phyloP scores from a whole-genome alignment of 1,284 basidiomycete genomes.

The Heterobasidion parviporum region DNA sequence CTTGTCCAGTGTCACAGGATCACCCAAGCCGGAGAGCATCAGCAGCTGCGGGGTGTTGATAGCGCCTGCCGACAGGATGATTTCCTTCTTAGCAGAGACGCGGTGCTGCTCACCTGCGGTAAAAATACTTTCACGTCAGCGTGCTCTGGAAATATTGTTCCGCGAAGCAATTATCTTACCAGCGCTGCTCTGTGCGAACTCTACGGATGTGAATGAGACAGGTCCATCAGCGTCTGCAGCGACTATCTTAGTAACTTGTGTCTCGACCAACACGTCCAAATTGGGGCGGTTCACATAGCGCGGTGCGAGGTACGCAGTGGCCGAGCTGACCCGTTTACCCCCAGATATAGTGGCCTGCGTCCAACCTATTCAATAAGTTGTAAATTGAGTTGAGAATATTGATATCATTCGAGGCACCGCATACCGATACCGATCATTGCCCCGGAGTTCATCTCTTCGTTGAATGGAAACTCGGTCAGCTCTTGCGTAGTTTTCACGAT shows the following conservation, averaged over 20 bases:
- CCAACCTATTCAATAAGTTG: conserved; percentile 21
- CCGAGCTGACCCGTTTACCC: conserved; percentile 25
- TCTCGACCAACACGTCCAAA: conserved; percentile 24
- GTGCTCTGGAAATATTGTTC: background rate
- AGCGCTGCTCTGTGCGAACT: conserved; percentile 5
- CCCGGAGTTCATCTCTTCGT: conserved; percentile 26
- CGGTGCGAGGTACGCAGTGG: conserved; percentile 28
- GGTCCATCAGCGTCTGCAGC: background rate
- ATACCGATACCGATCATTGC: conserved; percentile 27
- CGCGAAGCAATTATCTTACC: conserved; percentile 4
- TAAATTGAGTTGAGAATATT: background rate
- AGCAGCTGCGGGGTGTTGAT: conserved; percentile 7
- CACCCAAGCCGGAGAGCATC: conserved; percentile 29
- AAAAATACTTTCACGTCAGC: too few relatives aligned
- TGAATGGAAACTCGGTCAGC: conserved; percentile 19
- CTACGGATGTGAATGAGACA: conserved; percentile 7
- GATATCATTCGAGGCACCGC: conserved; percentile 1
- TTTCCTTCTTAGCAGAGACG: conserved; percentile 16
- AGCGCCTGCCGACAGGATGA: conserved; percentile 19
- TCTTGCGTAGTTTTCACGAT: conserved; percentile 16
- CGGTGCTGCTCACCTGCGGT: conserved; percentile 7
- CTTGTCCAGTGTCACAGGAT: conserved; percentile 15
- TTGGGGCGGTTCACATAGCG: conserved; percentile 19
- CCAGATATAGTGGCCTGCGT: conserved; percentile 21
- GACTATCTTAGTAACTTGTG: conserved; percentile 16